Conservation (phyloP, 2,329 filamentous ascomycete species). For the Rutstroemia sp. region DNA sequence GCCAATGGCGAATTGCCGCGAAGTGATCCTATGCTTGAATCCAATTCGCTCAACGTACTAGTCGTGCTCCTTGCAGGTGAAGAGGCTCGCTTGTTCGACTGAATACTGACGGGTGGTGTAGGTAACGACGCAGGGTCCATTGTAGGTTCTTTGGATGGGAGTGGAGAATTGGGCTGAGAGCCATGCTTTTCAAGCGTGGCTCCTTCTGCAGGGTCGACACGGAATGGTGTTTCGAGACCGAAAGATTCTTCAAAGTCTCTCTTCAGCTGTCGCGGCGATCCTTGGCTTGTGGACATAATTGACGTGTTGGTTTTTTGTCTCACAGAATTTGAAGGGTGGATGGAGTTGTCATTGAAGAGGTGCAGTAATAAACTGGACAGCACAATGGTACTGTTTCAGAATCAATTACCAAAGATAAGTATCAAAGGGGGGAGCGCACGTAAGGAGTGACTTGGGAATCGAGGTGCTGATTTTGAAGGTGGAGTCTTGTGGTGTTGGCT, state of each 20-base stretch:
- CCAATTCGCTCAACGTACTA: conserved; percentile 18
- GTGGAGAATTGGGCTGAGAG: not conserved
- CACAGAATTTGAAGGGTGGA: not conserved
- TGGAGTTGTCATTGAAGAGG: not conserved
- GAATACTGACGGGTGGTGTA: not conserved
- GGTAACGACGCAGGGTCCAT: not conserved
- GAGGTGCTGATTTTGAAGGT: not conserved
- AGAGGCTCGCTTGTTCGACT: conserved; percentile 4
- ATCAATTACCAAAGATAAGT: not conserved
- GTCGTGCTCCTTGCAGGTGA: conserved; percentile 19
- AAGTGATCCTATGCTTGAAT: conserved; percentile 15
- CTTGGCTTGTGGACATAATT: conserved; percentile 3
- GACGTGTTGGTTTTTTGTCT: not conserved
- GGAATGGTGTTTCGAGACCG: not conserved
- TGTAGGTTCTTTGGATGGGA: not conserved
- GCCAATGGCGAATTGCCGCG: conserved; percentile 5
- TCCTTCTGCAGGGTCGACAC: not conserved
- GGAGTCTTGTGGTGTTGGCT: not conserved
- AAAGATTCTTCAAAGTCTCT: conserved; percentile 10
- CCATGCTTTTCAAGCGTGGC: not conserved
- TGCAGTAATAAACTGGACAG: not conserved
- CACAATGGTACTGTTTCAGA: not conserved
- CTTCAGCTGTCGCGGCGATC: conserved; percentile 12
- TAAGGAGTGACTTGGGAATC: not conserved
- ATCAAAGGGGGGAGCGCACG: not conserved